Base-by-base conservation (phyloP, 2,329 filamentous ascomycete genomes). In the Emydomyces testavorans region DNA sequence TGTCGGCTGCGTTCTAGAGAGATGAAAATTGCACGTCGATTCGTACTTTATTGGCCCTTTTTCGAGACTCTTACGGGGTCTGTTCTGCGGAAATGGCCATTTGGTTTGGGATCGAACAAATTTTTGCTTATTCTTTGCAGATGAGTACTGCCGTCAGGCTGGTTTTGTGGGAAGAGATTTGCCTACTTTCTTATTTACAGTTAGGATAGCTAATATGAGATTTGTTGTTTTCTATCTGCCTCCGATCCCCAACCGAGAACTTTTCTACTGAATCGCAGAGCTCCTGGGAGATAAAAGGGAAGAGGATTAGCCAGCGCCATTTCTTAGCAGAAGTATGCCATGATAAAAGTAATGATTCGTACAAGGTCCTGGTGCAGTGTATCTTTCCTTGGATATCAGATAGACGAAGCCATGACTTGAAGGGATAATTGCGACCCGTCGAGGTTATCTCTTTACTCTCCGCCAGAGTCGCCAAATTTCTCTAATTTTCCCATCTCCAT, bases 401-500 rank as follows among this genome's bases (percentile, higher is more conserved):
- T n/a, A n/a, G n/a, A n/a, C n/a, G n/a, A n/a, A n/a, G n/a, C n/a
- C n/a, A n/a, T n/a, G n/a, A n/a, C n/a, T n/a, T n/a, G n/a, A n/a
- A n/a, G n/a, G n/a, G n/a, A n/a, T n/a, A n/a, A n/a, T n/a, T n/a
- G n/a, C 16, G 6, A 7, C 6, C 13, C 24, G 34, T 16, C n/a
- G 26, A 23, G 6, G 21, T 7, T 8, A 5, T 31, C 4, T 35
- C 29, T 26, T 34, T 48, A 80, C 63, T 82, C 76, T 46, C 79
- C 79, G 23, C 71, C 65, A 62, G 85, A 82, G 57, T 93, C 83
- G 11, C 82, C 86, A 62, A 95, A 78, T 79, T 96, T 96, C 75
- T 96, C 87, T 56, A 98, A 71, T 73, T 93, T 94, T 56, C 89
- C 90, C 78, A 88, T 86, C 49, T 92, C 85, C 52, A 88, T 77